These are phyloP conservation scores for Nannizzia gypsea DNA, from an alignment of 2,329 filamentous ascomycete genomes.

Conservation along the genomic window DNA sequence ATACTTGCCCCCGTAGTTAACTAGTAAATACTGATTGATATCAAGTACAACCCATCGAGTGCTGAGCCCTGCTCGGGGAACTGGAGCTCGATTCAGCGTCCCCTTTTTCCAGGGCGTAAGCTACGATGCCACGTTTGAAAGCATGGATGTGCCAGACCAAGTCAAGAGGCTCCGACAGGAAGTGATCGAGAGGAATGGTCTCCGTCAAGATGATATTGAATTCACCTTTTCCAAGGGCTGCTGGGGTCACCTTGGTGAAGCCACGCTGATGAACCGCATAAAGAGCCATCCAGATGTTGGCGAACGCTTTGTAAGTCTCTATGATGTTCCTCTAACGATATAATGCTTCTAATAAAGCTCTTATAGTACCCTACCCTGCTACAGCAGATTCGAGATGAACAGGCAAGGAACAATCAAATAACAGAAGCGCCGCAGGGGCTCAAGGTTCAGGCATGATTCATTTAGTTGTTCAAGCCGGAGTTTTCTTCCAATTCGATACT, in stretches of 20 bases:
- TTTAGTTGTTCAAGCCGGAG: not conserved
- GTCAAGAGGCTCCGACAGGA: conserved; percentile 51
- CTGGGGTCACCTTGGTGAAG: conserved; percentile 61
- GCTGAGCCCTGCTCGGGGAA: conserved; percentile 56
- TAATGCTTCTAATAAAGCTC: not conserved
- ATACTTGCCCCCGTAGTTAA: not conserved
- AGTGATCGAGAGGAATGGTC: conserved; percentile 46
- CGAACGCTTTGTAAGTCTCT: conserved; percentile 48
- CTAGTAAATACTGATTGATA: not conserved
- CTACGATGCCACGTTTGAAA: conserved; percentile 67
- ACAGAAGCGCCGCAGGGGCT: conserved; percentile 10
- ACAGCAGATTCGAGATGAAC: conserved; percentile 46
- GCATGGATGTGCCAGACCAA: conserved; percentile 55
- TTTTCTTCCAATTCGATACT: not conserved
- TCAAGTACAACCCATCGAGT: conserved; percentile 66
- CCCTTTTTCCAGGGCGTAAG: conserved; percentile 84
- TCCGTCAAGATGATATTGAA: conserved; percentile 62
- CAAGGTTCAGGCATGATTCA: not conserved
- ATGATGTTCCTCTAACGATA: conserved; percentile 14
- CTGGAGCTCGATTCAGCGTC: conserved; percentile 63
- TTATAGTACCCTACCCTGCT: conserved; percentile 48
- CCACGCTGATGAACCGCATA: conserved; percentile 69
- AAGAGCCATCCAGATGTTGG: conserved; percentile 83
- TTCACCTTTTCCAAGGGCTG: conserved; percentile 69
- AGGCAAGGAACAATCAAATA: conserved; percentile 28